Evolutionary conservation across 495 filamentous ascomycete genomes (phyloP), one percentile per base, ranked within the genome.

Genomic region (Aspergillus panamensis): DNA sequence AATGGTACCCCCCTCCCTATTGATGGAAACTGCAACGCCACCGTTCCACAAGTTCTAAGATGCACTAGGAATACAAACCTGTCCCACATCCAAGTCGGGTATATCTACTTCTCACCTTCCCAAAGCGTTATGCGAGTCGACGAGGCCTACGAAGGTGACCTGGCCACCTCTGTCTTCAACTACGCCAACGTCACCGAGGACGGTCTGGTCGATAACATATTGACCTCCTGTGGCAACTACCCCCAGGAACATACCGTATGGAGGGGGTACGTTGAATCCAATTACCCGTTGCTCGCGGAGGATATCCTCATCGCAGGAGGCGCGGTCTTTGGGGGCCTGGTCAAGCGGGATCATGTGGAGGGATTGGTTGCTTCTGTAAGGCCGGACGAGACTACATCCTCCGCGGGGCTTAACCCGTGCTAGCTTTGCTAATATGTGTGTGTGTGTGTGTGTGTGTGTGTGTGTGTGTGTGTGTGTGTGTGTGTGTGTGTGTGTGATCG

Each of bases 31-130:
- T 50, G 21, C 0, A 8, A 13, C 16, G 49, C 19, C 19, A 30
- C 39, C 13, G 20, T 47, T 19, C 43, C 4, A 33, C 19, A 44
- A 16, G 13, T 39, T 32, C 62, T 29, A 65, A 44, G 55, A 47
- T 51, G 19, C 10, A 3, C 6, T 47, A 72, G 69, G 69, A 67
- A 72, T 40, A 40, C 48, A 20, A 70, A 69, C 25, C 51, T 72
- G 0, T 70, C 69, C 21, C 67, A 72, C 39, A 67, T 72, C 44
- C 63, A 58, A 17, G 54, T 65, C 17, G 69, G 69, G 14, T 72
- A 53, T 48, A 58, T 72, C 52, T 61, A 65, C 50, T 66, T 65
- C 51, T 69, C 68, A 3, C 67, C 67, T 13, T 60, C 68, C 0
- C 61, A 63, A 21, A 44, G 49, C 0, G 35, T 55, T 10, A 63